A percentile compares a stretch with the other conserved stretches of the same genome.
These are phyloP conservation scores for Castanea mollissima DNA, from an alignment of 306 rosid genomes.

Conservation along the genomic window DNA sequence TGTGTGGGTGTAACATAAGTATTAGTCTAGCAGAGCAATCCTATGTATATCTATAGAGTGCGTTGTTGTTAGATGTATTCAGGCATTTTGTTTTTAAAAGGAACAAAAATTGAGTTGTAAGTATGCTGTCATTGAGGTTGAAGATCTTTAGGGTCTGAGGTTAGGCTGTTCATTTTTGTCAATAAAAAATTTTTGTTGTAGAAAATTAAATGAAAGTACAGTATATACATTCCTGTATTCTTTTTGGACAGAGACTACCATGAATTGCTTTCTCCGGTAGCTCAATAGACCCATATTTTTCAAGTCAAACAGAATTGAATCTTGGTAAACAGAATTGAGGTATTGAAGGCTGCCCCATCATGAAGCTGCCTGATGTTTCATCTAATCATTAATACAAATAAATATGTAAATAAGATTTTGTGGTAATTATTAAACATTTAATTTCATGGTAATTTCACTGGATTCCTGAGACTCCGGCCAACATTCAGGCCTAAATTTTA, in stretches of 20 bases:
- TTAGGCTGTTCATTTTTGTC: constrained; percentile 41
- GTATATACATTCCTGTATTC: constrained; percentile 22
- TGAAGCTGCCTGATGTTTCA: too few relatives aligned
- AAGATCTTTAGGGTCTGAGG: constrained; percentile 32
- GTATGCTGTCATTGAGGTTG: constrained; percentile 28
- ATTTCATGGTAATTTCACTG: too few relatives aligned
- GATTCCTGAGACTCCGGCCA: too few relatives aligned
- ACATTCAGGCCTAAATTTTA: too few relatives aligned
- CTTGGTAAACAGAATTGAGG: too few relatives aligned
- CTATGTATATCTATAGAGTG: constrained; percentile 1
- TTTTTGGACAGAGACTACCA: background rate
- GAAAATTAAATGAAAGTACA: constrained; percentile 33
- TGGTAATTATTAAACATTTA: too few relatives aligned
- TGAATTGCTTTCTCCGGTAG: background rate
- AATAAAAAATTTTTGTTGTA: constrained; percentile 10
- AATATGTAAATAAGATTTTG: too few relatives aligned
- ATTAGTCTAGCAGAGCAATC: constrained; percentile 32
- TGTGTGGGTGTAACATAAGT: constrained; percentile 50
- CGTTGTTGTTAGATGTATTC: constrained; percentile 42
- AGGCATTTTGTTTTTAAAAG: constrained; percentile 24
- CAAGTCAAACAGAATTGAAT: background rate
- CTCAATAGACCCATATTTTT: background rate
- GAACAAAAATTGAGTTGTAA: constrained; percentile 28
- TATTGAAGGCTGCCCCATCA: too few relatives aligned
- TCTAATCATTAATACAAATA: too few relatives aligned